Percentiles rank a stretch among this genome's conserved stretches.
Conservation (phyloP, 225 moss, liverwort and hornwort species). For the Physcomitrium patens region DNA sequence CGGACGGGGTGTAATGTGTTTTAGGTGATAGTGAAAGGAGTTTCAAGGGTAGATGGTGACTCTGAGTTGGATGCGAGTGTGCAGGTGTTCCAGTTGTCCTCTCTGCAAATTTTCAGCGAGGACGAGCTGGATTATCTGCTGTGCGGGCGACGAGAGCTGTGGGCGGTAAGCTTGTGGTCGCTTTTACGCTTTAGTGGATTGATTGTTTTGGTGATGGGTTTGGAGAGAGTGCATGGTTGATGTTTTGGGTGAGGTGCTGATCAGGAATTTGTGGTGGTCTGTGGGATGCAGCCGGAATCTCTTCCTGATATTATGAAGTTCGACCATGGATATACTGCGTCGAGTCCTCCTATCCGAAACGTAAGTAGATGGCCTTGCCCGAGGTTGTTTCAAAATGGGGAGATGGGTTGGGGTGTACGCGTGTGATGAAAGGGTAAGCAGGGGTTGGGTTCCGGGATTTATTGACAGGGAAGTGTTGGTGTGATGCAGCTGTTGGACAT, state of each 20-base stretch:
- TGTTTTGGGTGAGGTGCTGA: conserved; percentile 17
- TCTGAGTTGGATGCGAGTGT: conserved; percentile 21
- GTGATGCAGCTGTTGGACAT: conserved; percentile 82
- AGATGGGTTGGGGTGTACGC: not conserved
- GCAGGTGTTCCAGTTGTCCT: conserved; percentile 92
- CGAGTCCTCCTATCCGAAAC: conserved; percentile 94
- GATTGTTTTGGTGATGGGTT: not conserved
- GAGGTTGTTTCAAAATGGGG: not conserved
- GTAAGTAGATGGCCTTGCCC: conserved; percentile 44
- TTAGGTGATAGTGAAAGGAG: not conserved
- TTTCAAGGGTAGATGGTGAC: not conserved
- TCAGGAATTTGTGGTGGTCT: conserved; percentile 7
- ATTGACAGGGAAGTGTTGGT: conserved; percentile 5
- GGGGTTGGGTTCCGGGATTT: not conserved
- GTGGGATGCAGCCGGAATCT: conserved; percentile 72
- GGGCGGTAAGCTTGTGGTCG: conserved; percentile 64
- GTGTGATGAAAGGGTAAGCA: too few relatives aligned
- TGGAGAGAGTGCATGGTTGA: not conserved
- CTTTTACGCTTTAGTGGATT: not conserved
- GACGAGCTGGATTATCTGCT: conserved; percentile 90
- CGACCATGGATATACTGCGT: conserved; percentile 96
- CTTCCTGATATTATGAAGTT: conserved; percentile 96
- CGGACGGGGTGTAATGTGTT: not conserved
- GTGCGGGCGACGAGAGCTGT: conserved; percentile 89
- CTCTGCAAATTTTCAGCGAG: conserved; percentile 87